phyloP scores from a whole-genome alignment of 1,284 basidiomycete species.

The Rhodotorula sp. region DNA sequence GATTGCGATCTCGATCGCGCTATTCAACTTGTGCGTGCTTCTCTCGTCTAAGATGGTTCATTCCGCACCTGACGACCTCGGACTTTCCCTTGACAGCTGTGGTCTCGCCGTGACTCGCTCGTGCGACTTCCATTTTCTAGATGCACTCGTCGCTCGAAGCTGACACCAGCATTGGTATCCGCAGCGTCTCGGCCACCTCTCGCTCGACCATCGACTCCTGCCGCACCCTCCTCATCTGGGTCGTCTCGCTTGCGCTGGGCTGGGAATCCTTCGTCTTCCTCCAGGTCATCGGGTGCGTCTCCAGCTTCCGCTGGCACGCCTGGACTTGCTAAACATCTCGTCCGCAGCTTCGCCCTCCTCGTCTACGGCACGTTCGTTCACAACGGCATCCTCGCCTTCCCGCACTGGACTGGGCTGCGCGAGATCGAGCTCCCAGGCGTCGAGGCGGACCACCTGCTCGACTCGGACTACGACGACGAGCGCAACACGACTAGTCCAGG shows the following conservation, averaged over 20 bases:
- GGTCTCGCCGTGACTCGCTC: slow-evolving; percentile 72
- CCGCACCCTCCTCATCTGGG: slow-evolving; percentile 88
- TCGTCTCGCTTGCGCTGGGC: slow-evolving; percentile 78
- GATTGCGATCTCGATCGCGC: slow-evolving; percentile 63
- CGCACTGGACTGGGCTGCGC: slow-evolving; percentile 31
- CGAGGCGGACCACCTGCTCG: background rate
- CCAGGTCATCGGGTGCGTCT: slow-evolving; percentile 68
- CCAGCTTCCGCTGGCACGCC: background rate
- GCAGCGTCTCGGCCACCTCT: slow-evolving; percentile 49
- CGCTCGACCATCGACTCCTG: slow-evolving; percentile 82
- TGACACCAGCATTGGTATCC: background rate
- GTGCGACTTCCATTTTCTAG: slow-evolving; percentile 45
- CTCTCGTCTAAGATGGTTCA: background rate
- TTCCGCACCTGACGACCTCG: background rate
- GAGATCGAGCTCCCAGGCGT: slow-evolving; percentile 17
- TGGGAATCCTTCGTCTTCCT: slow-evolving; percentile 90
- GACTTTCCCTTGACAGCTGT: slow-evolving; percentile 5
- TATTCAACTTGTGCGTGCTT: slow-evolving; percentile 82
- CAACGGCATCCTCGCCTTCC: slow-evolving; percentile 12
- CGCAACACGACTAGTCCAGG: too few relatives aligned
- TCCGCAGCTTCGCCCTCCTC: slow-evolving; percentile 67
- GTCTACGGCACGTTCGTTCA: slow-evolving; percentile 62
- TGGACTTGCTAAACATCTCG: too few relatives aligned
- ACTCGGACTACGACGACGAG: too few relatives aligned
- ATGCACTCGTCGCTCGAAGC: background rate